A percentile compares a stretch with the other conserved stretches of the same genome.
Conservation (phyloP, 768 basidiomycete genomes). For the Suillus paluster region DNA sequence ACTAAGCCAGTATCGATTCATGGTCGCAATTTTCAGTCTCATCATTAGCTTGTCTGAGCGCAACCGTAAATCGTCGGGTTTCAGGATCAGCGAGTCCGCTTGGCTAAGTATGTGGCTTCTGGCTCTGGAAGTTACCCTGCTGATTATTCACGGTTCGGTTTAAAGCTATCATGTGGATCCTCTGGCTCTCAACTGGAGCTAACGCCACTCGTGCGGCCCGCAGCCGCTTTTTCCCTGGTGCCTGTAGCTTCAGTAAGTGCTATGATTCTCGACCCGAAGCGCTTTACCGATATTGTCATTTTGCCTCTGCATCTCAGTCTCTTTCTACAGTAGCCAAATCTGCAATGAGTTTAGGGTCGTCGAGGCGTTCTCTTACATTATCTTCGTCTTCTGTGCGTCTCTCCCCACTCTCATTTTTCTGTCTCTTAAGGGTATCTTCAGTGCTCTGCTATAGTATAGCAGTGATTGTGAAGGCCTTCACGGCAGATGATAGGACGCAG, state of each 20-base stretch:
- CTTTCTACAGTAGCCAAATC: constrained; percentile 3
- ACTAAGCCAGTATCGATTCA: neutral
- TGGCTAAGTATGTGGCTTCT: constrained; percentile 38
- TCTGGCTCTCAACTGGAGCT: constrained; percentile 44
- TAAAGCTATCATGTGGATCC: constrained; percentile 39
- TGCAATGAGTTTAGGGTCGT: constrained; percentile 38
- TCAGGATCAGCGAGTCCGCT: constrained; percentile 38
- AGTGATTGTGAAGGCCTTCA: constrained; percentile 27
- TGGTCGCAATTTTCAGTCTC: neutral
- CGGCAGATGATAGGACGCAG: too few relatives aligned
- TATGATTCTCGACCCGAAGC: neutral
- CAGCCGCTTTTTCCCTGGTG: constrained; percentile 9
- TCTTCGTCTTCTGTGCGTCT: constrained; percentile 38
- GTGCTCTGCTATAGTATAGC: constrained; percentile 36
- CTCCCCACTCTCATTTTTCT: neutral
- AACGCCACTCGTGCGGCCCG: constrained; percentile 21
- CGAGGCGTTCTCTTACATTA: constrained; percentile 40
- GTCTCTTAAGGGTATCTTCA: constrained; percentile 17
- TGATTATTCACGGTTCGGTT: neutral
- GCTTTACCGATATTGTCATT: neutral
- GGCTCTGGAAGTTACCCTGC: neutral
- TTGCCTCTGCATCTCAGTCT: constrained; percentile 12
- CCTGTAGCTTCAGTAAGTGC: constrained; percentile 13
- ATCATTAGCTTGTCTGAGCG: too few relatives aligned
- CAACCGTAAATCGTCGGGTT: too few relatives aligned